Evolutionary conservation across 805 yeast genomes (phyloP).

Genomic region (Metschnikowia reukaufii): DNA sequence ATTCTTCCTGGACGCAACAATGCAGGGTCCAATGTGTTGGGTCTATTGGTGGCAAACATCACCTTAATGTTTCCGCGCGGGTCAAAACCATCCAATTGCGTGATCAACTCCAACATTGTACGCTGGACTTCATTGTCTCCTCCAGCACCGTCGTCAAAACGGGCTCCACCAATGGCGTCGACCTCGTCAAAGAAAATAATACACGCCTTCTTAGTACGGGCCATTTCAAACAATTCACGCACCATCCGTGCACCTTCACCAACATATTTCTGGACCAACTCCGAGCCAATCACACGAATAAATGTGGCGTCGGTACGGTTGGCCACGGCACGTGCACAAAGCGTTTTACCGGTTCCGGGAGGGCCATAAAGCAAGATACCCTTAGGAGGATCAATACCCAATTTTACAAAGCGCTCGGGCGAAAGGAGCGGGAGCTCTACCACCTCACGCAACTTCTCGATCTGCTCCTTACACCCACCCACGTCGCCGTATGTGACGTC

Average conservation of each 20-base stretch:
- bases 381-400: conserved; percentile 99
- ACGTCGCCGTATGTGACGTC: conserved; percentile 98
- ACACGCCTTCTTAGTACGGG: conserved; percentile 96
- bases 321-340: conserved; percentile 99
- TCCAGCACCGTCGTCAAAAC: conserved; percentile 99
- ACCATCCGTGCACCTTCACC: conserved; percentile 99
- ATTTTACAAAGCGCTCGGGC: conserved; percentile 94
- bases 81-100: conserved; percentile 97
- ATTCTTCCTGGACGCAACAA: conserved; percentile 97
- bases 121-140: conserved; percentile 99
- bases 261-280: conserved; percentile 95
- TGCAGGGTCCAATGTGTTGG: conserved; percentile 97
- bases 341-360: conserved; percentile 98
- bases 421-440: conserved; percentile 48
- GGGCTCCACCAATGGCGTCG: conserved; percentile 99
- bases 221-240: conserved; percentile 97
- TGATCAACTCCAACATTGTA: conserved; percentile 96
- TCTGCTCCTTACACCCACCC: conserved; percentile 98
- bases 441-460: conserved; percentile 50
- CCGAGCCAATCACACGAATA: conserved; percentile 97
- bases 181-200: conserved; percentile 97
- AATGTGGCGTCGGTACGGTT: conserved; percentile 99
- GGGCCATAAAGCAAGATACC: conserved; percentile 97
- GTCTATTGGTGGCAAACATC: conserved; percentile 99
- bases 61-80: conserved; percentile 99